A percentile compares a stretch with the other conserved stretches of the same genome.
Evolutionary conservation across 2,329 filamentous ascomycete genomes (phyloP).

Genomic region (Ceratocystis smalleyi): DNA sequence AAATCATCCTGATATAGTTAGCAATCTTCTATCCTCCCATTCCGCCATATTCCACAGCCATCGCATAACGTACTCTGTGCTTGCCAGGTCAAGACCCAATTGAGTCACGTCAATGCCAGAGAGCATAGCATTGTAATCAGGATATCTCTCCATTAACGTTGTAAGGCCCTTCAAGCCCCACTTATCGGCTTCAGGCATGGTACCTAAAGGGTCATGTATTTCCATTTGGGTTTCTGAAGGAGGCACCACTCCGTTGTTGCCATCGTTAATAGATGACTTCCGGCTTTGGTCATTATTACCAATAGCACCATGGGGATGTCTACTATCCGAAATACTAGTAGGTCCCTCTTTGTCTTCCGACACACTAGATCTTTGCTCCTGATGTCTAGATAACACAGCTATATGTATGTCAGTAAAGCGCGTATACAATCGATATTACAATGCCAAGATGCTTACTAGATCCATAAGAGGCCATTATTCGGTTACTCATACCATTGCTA

Average conservation of each 20-base stretch:
- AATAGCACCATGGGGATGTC: conserved; percentile 32
- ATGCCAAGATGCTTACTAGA: background rate
- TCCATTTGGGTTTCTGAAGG: conserved; percentile 21
- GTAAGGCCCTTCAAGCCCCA: conserved; percentile 50
- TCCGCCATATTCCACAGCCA: background rate
- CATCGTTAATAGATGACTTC: conserved; percentile 26
- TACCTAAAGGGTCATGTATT: conserved; percentile 41
- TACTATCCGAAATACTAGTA: conserved; percentile 23
- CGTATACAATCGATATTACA: background rate
- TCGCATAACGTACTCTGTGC: conserved; percentile 36
- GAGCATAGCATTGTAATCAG: conserved; percentile 46
- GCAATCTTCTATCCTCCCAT: conserved; percentile 18
- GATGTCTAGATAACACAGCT: conserved; percentile 11
- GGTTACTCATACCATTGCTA: background rate
- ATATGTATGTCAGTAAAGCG: background rate
- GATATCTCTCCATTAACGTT: conserved; percentile 47
- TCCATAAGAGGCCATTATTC: background rate
- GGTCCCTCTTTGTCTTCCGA: conserved; percentile 31
- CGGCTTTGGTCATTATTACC: conserved; percentile 30
- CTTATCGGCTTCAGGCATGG: conserved; percentile 47
- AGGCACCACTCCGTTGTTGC: conserved; percentile 26
- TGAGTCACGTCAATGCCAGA: conserved; percentile 42
- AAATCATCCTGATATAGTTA: conserved; percentile 31
- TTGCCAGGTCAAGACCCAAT: conserved; percentile 42
- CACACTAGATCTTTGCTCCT: conserved; percentile 19